Evolutionary conservation across 2,329 filamentous ascomycete species (phyloP).

Genomic region (Microsporum ferrugineum): DNA sequence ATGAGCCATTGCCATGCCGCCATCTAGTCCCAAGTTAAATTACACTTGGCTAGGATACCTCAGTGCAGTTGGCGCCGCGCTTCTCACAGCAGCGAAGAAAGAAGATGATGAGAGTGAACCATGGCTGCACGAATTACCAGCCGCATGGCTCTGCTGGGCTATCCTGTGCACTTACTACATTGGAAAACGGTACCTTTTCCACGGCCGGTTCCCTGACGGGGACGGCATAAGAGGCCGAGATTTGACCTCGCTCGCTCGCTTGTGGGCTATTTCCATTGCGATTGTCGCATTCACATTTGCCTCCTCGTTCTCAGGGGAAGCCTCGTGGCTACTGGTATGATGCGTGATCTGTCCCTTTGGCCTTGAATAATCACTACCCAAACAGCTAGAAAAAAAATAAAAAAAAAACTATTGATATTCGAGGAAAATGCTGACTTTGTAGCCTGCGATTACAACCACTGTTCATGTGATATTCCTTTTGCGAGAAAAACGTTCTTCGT

Average conservation of each 20-base stretch:
- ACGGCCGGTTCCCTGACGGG: background rate
- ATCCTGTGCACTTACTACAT: background rate
- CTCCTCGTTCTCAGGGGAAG: constrained; percentile 1
- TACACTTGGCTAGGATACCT: constrained; percentile 1
- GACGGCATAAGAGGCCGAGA: background rate
- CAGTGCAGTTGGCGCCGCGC: background rate
- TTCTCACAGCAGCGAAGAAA: background rate
- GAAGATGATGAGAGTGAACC: background rate
- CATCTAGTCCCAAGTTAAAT: background rate
- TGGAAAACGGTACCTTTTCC: background rate
- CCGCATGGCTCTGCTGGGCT: background rate
- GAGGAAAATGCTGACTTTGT: background rate
- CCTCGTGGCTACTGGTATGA: constrained; percentile 2
- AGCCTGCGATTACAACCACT: background rate
- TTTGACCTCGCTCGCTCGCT: background rate
- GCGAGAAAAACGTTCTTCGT: constrained; percentile 2
- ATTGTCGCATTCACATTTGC: background rate
- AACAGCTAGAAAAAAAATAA: background rate
- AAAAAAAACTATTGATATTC: background rate
- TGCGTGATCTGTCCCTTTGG: background rate
- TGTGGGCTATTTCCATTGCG: background rate
- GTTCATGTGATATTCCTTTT: constrained; percentile 4
- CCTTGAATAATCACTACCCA: background rate
- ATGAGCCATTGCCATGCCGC: constrained; percentile 1
- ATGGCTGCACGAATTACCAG: background rate